These are phyloP conservation scores for Penicillium sp. DNA, from an alignment of 2,329 filamentous ascomycete genomes.

Conservation along the genomic window DNA sequence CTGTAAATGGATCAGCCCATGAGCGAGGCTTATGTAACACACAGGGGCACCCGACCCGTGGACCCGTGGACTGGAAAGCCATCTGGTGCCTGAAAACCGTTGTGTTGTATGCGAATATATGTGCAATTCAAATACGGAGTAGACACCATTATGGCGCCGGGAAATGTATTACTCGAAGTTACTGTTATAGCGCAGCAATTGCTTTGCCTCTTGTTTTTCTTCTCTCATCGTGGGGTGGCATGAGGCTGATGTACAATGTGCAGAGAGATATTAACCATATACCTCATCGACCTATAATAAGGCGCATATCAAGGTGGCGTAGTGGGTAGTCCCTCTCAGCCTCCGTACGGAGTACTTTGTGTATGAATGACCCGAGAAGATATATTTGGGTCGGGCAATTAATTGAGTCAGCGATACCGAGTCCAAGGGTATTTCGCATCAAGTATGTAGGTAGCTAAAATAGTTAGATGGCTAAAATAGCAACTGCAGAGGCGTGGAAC, in stretches of 20 bases:
- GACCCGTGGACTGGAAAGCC: background rate
- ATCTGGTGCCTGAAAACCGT: background rate
- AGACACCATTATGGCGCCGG: background rate
- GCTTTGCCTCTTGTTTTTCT: background rate
- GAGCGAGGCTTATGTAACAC: background rate
- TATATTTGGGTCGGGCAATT: background rate
- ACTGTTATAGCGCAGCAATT: background rate
- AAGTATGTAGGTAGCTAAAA: background rate
- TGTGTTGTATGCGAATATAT: background rate
- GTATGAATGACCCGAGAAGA: background rate
- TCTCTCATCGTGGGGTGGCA: background rate
- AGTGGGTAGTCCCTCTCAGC: background rate
- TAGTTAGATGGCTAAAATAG: background rate
- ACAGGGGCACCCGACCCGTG: background rate
- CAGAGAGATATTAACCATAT: background rate
- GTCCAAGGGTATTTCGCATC: background rate
- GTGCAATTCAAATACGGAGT: background rate
- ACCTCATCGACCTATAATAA: background rate
- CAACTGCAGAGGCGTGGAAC: slow-evolving; percentile 7
- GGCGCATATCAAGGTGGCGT: background rate
- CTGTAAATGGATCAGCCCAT: too few relatives aligned
- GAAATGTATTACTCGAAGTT: background rate
- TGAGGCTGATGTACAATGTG: background rate
- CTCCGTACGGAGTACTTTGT: too few relatives aligned
- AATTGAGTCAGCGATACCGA: background rate